Base-by-base conservation (phyloP, 2,329 filamentous ascomycete genomes). In the Neofusicoccum sp. region DNA sequence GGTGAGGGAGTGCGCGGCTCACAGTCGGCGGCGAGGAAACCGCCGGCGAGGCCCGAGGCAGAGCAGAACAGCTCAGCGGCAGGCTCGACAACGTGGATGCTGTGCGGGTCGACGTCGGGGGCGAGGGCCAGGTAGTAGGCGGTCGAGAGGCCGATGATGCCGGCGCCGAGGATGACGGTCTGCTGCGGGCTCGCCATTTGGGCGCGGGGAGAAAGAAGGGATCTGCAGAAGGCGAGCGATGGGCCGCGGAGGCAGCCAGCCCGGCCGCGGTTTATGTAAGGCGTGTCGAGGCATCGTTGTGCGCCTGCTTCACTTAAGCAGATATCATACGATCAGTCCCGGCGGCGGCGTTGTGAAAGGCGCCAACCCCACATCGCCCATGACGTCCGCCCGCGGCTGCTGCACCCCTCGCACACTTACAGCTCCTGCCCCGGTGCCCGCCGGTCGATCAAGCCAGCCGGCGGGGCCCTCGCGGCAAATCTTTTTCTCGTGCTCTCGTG, bases 11-110 rank as follows among this genome's bases (percentile, higher is more conserved):
- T 37, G 36, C 9, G n/a, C n/a, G 29, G 22, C 52, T 16, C 71
- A 79, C 90, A 93, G 73, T 93, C 88, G 37, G 80, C 81, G 0
- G 90, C 90, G 7, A 93, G 71, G 70, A 93, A 94, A 0, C 91
- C 90, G 16, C 84, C 91, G 0, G 90, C 89, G 67, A 85, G 87
- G 1, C 91, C 90, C 2, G 89, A 93, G 0, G 91, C 90, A 34
- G 88, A 91, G 9, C 85, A 83, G 74, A 93, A 92, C 36, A 93
- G 81, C 66, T 85, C 73, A 0, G 80, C 73, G 4, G 83, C 83
- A 5, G 84, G 78, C 68, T 89, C 87, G 43, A 89, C 66, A 28
- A 89, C 75, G 66, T 87, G 84, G 59, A 89, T 86, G 36, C 79
- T 77, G 22, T 77, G 67, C 4, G 80, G 76, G 49, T 72, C 67